Percentiles rank a stretch among this genome's conserved stretches.
Evolutionary conservation across 2,329 filamentous ascomycete species (phyloP).

Genomic region (Lachnellula arida): DNA sequence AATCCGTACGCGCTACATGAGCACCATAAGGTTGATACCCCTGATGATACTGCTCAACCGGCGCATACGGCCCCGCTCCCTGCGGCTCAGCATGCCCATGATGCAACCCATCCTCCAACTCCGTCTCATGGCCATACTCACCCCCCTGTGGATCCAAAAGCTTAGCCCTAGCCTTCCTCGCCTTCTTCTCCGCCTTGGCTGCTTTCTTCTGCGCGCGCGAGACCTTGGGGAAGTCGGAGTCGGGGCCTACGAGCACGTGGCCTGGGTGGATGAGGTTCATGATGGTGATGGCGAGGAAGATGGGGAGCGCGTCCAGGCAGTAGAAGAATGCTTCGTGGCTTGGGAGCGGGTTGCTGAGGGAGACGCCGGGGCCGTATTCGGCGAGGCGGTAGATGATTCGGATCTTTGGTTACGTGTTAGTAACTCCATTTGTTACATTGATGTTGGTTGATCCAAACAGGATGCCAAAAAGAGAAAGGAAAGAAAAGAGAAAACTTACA

Average conservation of each 20-base stretch:
- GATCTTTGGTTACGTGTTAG: slow-evolving; percentile 18
- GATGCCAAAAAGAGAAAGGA: not conserved
- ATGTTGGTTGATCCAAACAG: too few relatives aligned
- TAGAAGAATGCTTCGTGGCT: slow-evolving; percentile 50
- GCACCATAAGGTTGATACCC: too few relatives aligned
- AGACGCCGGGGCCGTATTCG: slow-evolving; percentile 48
- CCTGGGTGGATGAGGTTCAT: slow-evolving; percentile 46
- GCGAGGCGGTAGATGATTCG: slow-evolving; percentile 57
- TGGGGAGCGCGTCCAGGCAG: slow-evolving; percentile 49
- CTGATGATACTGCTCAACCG: not conserved
- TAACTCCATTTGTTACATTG: not conserved
- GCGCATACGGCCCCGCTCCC: not conserved
- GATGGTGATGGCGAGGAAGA: slow-evolving; percentile 43
- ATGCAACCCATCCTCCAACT: not conserved
- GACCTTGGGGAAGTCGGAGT: slow-evolving; percentile 39
- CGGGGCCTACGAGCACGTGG: not conserved
- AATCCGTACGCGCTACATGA: too few relatives aligned
- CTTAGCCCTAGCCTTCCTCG: not conserved
- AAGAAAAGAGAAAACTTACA: slow-evolving; percentile 16
- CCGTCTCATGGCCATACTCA: not conserved
- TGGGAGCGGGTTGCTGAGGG: slow-evolving; percentile 42
- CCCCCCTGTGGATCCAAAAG: not conserved
- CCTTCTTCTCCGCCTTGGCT: slow-evolving; percentile 26
- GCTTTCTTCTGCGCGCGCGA: slow-evolving; percentile 32
- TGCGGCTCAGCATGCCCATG: not conserved